Percentiles rank a stretch among this genome's conserved stretches.
Evolutionary conservation across 176 grass and related monocot genomes (phyloP).

Genomic region (Bonia amplexicaulis): DNA sequence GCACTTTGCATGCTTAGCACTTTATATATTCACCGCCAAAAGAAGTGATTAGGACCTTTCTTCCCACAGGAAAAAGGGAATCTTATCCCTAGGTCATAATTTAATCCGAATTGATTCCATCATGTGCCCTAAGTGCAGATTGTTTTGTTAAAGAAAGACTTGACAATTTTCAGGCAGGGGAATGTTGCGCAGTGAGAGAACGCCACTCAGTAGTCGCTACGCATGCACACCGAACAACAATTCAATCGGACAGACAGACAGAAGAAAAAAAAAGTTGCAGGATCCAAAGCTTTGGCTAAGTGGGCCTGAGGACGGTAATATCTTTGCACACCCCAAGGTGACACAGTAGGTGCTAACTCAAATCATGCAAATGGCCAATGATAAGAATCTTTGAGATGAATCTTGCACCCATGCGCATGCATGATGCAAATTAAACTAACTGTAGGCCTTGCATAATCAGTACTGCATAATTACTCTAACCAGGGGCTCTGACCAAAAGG

Average conservation of each 20-base stretch:
- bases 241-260: constrained; percentile 14
- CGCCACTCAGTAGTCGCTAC: constrained; percentile 11
- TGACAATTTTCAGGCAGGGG: constrained; percentile 4
- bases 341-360: constrained; percentile 37
- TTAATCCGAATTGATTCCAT: constrained; percentile 18
- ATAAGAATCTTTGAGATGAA: constrained; percentile 41
- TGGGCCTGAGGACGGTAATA: constrained; percentile 41
- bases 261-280: constrained; percentile 35
- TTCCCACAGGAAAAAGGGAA: constrained; percentile 45
- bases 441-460: constrained; percentile 3
- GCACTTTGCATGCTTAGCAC: constrained; percentile 71
- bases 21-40: constrained; percentile 75
- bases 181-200: constrained; percentile 34
- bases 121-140: constrained; percentile 3
- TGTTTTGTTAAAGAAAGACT: constrained; percentile 49
- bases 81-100: constrained; percentile 42
- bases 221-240: constrained; percentile 16
- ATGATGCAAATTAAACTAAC: neutral
- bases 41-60: constrained; percentile 76
- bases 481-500: constrained; percentile 14
- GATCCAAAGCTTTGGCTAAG: constrained; percentile 51
- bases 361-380: constrained; percentile 29
- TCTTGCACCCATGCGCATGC: constrained; percentile 21
- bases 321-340: constrained; percentile 39
- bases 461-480: neutral